Base-by-base conservation (phyloP, 345 rosid species). In the Boechera stricta region DNA sequence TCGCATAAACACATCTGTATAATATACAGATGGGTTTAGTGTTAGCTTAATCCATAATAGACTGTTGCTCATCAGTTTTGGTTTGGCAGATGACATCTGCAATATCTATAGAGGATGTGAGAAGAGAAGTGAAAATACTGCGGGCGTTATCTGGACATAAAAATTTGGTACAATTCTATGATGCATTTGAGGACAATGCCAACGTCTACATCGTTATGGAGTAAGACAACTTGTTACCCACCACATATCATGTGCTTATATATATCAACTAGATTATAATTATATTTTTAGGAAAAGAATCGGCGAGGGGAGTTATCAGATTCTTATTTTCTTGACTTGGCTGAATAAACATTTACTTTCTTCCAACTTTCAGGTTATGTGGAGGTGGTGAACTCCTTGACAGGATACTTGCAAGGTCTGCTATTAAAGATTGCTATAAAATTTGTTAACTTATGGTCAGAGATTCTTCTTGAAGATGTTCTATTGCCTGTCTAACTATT, bases 351-450 rank as follows among this genome's bases (percentile, higher is more conserved):
- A 24, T 0, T 59, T 68, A 12, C 44, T 21, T 39, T 55, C 0
- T 58, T 72, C 16, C 11, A 73, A 55, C 65, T 80, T 84, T 71
- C 94, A 95, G 99, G 91, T 84, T 95, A 79, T 95, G 99, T 82
- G 96, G 86, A 86, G 99, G 99, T 80, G 99, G 99, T 67, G 99
- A 93, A 80, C 99, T 95, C 45, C 84, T 95, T 51, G 98, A 93
- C 80, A 91, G 90, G 80, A 93, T 96, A 84, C 93, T 96, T 56
- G 82, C 96, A 64, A 89, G 99, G 98, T 95, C 63, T 26, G 80
- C 36, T 74, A 10, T 36, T 64, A 48, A 42, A 16, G 41, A 58
- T 16, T 68, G 26, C 44, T 56, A 5, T 71, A 8, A 64, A n/a
- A 35, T 32, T 29, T 31, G 13, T 10, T 45, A 28, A 54, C 9